Percentiles rank a stretch among this genome's conserved stretches.
phyloP scores from a whole-genome alignment of 2,329 filamentous ascomycete genomes.

The Didymella glomerata region DNA sequence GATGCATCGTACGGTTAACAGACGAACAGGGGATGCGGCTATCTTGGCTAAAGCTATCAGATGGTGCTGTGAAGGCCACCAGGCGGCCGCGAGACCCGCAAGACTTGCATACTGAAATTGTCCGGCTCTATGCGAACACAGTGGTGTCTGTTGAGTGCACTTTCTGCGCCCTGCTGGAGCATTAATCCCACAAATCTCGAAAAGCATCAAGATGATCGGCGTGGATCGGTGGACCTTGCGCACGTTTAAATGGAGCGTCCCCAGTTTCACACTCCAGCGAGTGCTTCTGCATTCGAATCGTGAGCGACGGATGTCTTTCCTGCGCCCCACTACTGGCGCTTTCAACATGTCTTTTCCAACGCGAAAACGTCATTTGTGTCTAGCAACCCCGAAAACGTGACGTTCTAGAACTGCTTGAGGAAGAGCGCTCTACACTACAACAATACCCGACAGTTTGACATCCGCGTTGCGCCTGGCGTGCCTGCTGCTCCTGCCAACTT shows the following conservation, averaged over 20 bases:
- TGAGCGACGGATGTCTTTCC: conserved; percentile 25
- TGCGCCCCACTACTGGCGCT: conserved; percentile 16
- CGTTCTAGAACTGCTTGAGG: conserved; percentile 30
- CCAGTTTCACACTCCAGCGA: conserved; percentile 13
- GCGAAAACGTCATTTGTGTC: conserved; percentile 27
- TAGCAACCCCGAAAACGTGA: conserved; percentile 18
- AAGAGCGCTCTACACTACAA: conserved; percentile 13
- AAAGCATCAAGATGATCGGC: conserved; percentile 19
- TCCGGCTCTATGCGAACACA: not conserved
- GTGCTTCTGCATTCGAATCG: conserved; percentile 26
- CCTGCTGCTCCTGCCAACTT: conserved; percentile 8
- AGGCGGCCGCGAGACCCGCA: not conserved
- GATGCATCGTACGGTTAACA: conserved; percentile 17
- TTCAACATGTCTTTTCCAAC: conserved; percentile 14
- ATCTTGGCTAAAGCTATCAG: conserved; percentile 1
- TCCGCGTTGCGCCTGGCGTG: conserved; percentile 13
- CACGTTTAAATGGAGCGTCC: conserved; percentile 15
- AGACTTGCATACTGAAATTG: not conserved
- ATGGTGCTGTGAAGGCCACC: not conserved
- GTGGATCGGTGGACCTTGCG: conserved; percentile 20
- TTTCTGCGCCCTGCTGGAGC: not conserved
- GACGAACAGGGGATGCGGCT: conserved; percentile 13
- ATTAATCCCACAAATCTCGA: conserved; percentile 1
- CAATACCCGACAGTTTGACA: conserved; percentile 9
- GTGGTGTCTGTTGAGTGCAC: not conserved